Percentiles rank a stretch among this genome's conserved stretches.
These are phyloP conservation scores for Fusarium buxicola DNA, from an alignment of 2,329 filamentous ascomycete genomes.

Conservation along the genomic window DNA sequence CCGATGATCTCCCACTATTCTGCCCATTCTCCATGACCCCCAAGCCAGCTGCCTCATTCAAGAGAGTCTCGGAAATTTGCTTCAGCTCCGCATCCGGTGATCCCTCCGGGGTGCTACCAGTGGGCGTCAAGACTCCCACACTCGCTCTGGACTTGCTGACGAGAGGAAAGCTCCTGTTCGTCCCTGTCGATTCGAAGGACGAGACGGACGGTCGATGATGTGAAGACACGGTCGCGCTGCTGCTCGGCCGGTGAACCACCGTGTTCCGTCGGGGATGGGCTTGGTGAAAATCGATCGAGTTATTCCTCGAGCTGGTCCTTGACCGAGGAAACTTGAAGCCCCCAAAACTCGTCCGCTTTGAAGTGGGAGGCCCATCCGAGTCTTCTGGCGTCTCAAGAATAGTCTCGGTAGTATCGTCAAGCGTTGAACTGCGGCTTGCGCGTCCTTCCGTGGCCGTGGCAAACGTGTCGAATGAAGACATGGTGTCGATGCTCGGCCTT, in stretches of 20 bases:
- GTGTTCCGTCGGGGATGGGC: slow-evolving; percentile 47
- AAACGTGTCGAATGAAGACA: slow-evolving; percentile 66
- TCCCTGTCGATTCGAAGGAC: slow-evolving; percentile 68
- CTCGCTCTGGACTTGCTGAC: slow-evolving; percentile 63
- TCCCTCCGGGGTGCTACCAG: slow-evolving; percentile 53
- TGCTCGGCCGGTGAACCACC: slow-evolving; percentile 56
- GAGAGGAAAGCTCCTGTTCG: slow-evolving; percentile 71
- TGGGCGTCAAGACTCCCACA: slow-evolving; percentile 57
- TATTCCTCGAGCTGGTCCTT: slow-evolving; percentile 29
- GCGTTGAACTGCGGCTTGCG: slow-evolving; percentile 52
- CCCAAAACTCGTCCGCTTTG: slow-evolving; percentile 44
- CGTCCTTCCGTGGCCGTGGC: slow-evolving; percentile 66
- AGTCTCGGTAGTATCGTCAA: slow-evolving; percentile 33
- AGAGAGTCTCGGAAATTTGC: slow-evolving; percentile 60
- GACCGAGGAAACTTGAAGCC: slow-evolving; percentile 43
- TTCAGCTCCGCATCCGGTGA: slow-evolving; percentile 63
- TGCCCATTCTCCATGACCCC: slow-evolving; percentile 50
- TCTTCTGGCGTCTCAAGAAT: slow-evolving; percentile 38
- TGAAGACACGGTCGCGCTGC: slow-evolving; percentile 30
- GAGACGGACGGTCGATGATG: slow-evolving; percentile 62
- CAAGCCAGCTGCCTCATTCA: slow-evolving; percentile 60
- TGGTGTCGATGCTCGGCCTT: slow-evolving; percentile 62
- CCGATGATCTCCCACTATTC: slow-evolving; percentile 48
- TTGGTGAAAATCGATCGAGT: slow-evolving; percentile 44
- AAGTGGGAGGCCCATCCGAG: slow-evolving; percentile 35